Evolutionary conservation across 2,329 filamentous ascomycete species (phyloP).

Genomic region (Aspergillus ochraceoroseus): DNA sequence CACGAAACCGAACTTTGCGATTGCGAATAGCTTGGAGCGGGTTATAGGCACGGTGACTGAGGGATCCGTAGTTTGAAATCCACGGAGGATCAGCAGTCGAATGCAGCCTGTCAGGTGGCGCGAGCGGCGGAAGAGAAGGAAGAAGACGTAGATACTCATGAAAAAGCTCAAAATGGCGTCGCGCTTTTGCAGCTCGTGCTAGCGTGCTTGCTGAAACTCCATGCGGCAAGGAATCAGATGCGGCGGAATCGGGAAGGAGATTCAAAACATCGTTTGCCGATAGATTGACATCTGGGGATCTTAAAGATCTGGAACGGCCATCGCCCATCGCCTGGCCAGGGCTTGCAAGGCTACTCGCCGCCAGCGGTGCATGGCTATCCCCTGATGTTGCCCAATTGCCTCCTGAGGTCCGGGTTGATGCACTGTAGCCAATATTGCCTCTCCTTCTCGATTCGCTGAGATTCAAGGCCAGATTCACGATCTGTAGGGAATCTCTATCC

Average conservation of each 20-base stretch:
- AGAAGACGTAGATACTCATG: constrained; percentile 77
- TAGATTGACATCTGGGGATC: constrained; percentile 11
- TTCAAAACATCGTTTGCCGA: constrained; percentile 22
- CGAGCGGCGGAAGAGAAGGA: constrained; percentile 69
- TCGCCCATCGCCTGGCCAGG: constrained; percentile 26
- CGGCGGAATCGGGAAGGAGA: constrained; percentile 28
- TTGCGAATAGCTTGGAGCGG: constrained; percentile 91
- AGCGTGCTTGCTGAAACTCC: constrained; percentile 73
- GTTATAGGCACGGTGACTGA: constrained; percentile 70
- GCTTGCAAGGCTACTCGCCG: constrained; percentile 16
- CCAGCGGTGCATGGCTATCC: constrained; percentile 21
- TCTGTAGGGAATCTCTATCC: constrained; percentile 76
- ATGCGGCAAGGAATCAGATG: constrained; percentile 37
- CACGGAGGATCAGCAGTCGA: constrained; percentile 17
- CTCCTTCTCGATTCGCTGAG: constrained; percentile 71
- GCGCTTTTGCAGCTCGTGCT: constrained; percentile 76
- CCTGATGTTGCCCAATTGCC: constrained; percentile 33
- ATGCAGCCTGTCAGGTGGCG: constrained; percentile 17
- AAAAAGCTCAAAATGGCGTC: constrained; percentile 77
- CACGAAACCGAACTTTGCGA: constrained; percentile 73
- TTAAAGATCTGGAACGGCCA: constrained; percentile 21
- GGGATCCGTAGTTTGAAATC: constrained; percentile 34
- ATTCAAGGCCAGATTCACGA: constrained; percentile 86
- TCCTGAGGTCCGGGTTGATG: constrained; percentile 47
- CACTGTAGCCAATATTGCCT: constrained; percentile 53